phyloP scores from a whole-genome alignment of 345 rosid genomes.

The Clausena lansium region DNA sequence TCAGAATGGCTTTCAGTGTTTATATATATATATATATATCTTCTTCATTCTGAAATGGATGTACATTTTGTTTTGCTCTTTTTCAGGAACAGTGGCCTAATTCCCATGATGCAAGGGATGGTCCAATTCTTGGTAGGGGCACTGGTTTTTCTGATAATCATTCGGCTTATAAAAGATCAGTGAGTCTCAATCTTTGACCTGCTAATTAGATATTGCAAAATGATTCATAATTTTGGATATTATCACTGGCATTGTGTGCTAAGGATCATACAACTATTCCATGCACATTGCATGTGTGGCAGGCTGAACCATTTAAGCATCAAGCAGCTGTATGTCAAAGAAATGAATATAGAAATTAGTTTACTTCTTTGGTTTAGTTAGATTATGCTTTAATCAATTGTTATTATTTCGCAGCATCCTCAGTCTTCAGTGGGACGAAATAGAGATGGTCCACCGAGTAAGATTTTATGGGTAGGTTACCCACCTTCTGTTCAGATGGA shows the following conservation, averaged over 20 bases:
- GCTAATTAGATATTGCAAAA: background rate
- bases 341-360: background rate
- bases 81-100: slow-evolving; percentile 63
- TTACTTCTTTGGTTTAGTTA: background rate
- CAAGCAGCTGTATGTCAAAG: background rate
- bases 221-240: background rate
- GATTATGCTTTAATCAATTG: slow-evolving; percentile 3
- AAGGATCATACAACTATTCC: background rate
- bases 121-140: slow-evolving; percentile 40
- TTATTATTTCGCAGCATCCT: slow-evolving; percentile 39
- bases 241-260: background rate
- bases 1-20: background rate
- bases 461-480: slow-evolving; percentile 86
- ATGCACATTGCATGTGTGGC: background rate
- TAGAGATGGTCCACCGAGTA: slow-evolving; percentile 76
- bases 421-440: slow-evolving; percentile 47
- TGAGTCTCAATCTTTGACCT: slow-evolving; percentile 30
- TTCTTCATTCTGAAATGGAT: background rate
- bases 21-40: background rate
- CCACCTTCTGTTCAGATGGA: slow-evolving; percentile 91
- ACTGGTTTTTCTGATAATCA: slow-evolving; percentile 32
- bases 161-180: slow-evolving; percentile 51
- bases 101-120: slow-evolving; percentile 52
- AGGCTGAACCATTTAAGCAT: background rate
- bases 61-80: slow-evolving; percentile 10